These are phyloP conservation scores for Rhododendron henanense DNA, from an alignment of 148 eudicot species.

Conservation along the genomic window DNA sequence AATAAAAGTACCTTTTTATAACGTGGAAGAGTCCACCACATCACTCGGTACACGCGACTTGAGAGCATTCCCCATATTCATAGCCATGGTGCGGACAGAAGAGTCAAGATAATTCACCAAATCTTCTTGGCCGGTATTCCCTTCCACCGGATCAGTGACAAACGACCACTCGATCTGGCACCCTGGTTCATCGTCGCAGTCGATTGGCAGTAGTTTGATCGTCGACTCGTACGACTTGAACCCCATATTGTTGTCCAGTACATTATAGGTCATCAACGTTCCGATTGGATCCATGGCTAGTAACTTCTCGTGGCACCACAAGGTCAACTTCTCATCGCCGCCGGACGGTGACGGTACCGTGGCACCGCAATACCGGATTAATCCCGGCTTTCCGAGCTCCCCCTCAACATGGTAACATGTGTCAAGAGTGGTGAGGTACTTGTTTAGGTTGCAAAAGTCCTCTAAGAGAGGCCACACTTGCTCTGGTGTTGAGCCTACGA, in stretches of 20 bases:
- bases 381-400: slow-evolving; percentile 29
- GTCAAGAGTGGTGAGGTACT: slow-evolving; percentile 29
- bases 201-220: slow-evolving; percentile 1
- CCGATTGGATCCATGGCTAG: slow-evolving; percentile 25
- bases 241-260: slow-evolving; percentile 19
- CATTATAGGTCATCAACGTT: slow-evolving; percentile 15
- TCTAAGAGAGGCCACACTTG: slow-evolving; percentile 52
- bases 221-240: slow-evolving; percentile 9
- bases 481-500: slow-evolving; percentile 23
- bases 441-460: slow-evolving; percentile 41
- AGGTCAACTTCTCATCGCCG: slow-evolving; percentile 7
- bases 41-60: background rate
- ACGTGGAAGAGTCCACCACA: background rate
- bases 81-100: slow-evolving; percentile 10
- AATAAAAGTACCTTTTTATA: background rate
- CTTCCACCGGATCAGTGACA: slow-evolving; percentile 20
- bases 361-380: slow-evolving; percentile 40
- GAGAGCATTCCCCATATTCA: slow-evolving; percentile 16
- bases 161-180: slow-evolving; percentile 24
- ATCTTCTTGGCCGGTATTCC: slow-evolving; percentile 10
- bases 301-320: slow-evolving; percentile 40
- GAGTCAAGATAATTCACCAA: slow-evolving; percentile 14
- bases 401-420: slow-evolving; percentile 38
- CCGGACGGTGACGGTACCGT: slow-evolving; percentile 10
- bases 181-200: slow-evolving; percentile 4